Base-by-base conservation (phyloP, 2,329 filamentous ascomycete genomes). In the Thermothelomyces thermophilus region DNA sequence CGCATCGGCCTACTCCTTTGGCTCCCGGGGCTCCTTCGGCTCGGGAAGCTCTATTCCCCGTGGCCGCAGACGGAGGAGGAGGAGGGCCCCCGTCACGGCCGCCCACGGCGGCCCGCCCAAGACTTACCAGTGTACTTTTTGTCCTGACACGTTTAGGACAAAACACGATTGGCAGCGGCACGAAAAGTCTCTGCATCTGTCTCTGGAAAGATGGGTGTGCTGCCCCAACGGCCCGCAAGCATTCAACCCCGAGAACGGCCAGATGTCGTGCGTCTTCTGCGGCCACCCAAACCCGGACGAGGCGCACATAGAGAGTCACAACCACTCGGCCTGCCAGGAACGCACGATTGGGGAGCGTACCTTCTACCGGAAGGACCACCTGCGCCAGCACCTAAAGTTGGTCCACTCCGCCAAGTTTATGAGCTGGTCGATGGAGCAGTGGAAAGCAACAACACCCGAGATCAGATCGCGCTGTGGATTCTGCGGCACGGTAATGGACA, bases 141-240 rank as follows among this genome's bases (percentile, higher is more conserved):
- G 81, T 63, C 83, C 81, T 6, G 80, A 84, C 56, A 82, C 79
- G 0, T 84, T 84, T 65, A 72, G 80, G 56, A 83, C 80, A 3
- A 84, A 84, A 62, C 79, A 84, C 59, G 81, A 84, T 64, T 84
- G 81, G 81, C 80, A 83, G 59, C 72, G 84, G 51, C 84, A 87
- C 62, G 84, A 88, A 60, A 84, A 84, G 57, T 82, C 80, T 44
- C 70, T 82, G 56, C 84, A 78, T 63, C 66, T 79, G 58, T 87
- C 79, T 6, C 76, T 84, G 0, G 81, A 80, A 68, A 73, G 73
- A 50, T 87, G 76, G 84, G 78, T 82, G 52, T 87, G 77, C 61
- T 74, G 75, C 3, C 80, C 79, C 39, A 73, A 79, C 39, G 80
- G 80, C 0, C 68, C 77, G 14, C 71, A 67, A 5, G 74, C 74